phyloP scores from a whole-genome alignment of 139 green algal species.

The Chlorella sp. region DNA sequence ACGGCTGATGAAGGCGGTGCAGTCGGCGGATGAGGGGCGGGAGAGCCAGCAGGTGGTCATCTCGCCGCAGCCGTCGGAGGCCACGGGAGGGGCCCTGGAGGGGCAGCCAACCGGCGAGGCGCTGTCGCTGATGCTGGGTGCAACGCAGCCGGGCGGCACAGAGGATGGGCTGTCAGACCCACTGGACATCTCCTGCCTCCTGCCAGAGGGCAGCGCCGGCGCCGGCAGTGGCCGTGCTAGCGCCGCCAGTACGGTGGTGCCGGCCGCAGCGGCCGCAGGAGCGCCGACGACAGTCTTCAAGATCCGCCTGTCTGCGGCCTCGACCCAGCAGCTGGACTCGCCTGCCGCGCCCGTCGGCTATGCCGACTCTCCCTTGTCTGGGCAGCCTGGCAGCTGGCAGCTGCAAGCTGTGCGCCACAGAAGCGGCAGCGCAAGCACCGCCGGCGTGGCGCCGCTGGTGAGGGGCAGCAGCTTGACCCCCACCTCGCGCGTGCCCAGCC shows the following conservation, averaged over 20 bases:
- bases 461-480: neutral
- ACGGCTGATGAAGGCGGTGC: neutral
- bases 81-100: neutral
- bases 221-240: neutral
- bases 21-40: neutral
- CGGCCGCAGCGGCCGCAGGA: neutral
- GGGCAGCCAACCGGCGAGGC: neutral
- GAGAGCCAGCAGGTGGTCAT: neutral
- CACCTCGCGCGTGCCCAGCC: neutral
- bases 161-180: neutral
- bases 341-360: no score
- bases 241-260: neutral
- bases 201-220: neutral
- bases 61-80: conserved; percentile 4
- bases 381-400: neutral
- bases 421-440: neutral
- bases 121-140: neutral
- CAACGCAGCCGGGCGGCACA: neutral
- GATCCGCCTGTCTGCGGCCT: no score
- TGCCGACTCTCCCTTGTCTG: neutral
- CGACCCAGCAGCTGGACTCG: no score
- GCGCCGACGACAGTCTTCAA: neutral
- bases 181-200: neutral
- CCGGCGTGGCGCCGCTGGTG: neutral
- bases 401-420: neutral